Evolutionary conservation across 352 stramenopile species (phyloP), one percentile per base, ranked within the genome.

Genomic region (Globisporangium mamillatum): DNA sequence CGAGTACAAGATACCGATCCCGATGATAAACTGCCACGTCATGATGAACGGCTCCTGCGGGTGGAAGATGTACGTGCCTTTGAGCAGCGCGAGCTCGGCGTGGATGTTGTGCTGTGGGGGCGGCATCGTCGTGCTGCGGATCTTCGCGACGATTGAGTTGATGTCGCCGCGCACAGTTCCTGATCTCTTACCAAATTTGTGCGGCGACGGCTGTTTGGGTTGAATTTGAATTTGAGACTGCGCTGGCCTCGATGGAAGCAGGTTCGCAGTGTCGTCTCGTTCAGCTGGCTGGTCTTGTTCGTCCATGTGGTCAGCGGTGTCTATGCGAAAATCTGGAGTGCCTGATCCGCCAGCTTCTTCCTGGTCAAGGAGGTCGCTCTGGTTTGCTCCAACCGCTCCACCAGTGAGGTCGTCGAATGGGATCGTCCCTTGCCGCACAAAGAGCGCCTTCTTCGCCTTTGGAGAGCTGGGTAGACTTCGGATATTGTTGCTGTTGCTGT

Each of bases 1-100:
- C 55, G 89, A 96, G 69, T 97, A 94, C 5, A 97, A 60, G 64
- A 98, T 97, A 7, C 67, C 82, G 25, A 91, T 69, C 3, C 82
- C 86, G 9, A 92, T 72, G 44, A 92, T 75, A 41, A 94, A 83
- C 67, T 95, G 88, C 86, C 88, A 94, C 24, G 77, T 79, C 10
- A 93, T 70, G 25, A 94, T 79, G 14, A 84, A 78, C 0, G 75
- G 68, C 50, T 93, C 78, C 38, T 94, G 84, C 0, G 88, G 88
- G 48, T 94, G 88, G 24, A 94, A 86, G 22, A 94, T 64, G 50
- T 89, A 88, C n/a, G 76, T 90, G 44, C 84, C 86, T 36, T 86
- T 86, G 50, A 93, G 70, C 71, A 91, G 73, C 18, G 79, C 60
- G 5, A 77, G 77, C 61, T 93, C 85, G 2, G 75, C 79, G 20